Evolutionary conservation across 140 eudicot species (phyloP).

Genomic region (Erigeron philadelphicus): DNA sequence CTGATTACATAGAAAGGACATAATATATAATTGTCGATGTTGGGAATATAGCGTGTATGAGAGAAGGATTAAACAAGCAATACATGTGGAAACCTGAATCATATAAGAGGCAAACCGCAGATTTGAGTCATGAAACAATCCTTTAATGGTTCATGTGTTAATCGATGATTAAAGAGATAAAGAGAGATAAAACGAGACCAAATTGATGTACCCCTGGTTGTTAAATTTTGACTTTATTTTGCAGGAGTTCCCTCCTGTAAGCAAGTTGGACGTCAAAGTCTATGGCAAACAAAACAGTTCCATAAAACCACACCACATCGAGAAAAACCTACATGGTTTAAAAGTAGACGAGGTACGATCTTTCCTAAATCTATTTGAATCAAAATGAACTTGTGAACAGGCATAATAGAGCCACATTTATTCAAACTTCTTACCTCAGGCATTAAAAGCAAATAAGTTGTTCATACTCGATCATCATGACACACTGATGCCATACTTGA

Average conservation of each 20-base stretch:
- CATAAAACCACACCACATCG: constrained; percentile 41
- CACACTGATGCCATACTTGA: constrained; percentile 45
- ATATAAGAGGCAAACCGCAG: too few species aligned
- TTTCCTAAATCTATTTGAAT: not conserved
- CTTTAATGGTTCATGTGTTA: too few species aligned
- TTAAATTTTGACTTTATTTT: not conserved
- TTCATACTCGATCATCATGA: constrained; percentile 66
- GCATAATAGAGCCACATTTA: not conserved
- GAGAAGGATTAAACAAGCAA: too few species aligned
- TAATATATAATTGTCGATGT: too few species aligned
- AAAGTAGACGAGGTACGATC: constrained; percentile 39
- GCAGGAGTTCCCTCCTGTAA: constrained; percentile 63
- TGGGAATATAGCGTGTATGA: too few species aligned
- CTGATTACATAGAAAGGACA: too few species aligned
- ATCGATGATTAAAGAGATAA: too few species aligned
- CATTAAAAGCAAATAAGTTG: constrained; percentile 35
- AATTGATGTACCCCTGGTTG: not conserved
- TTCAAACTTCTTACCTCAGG: constrained; percentile 26
- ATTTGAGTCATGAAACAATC: too few species aligned
- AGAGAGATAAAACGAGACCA: too few species aligned
- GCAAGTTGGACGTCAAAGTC: constrained; percentile 42
- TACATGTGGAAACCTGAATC: too few species aligned
- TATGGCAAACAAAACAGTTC: constrained; percentile 55
- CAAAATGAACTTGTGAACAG: not conserved
- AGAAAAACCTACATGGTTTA: constrained; percentile 38